Percentiles rank a stretch among this genome's conserved stretches.
These are phyloP conservation scores for Echria macrotheca DNA, from an alignment of 495 filamentous ascomycete genomes.

Conservation along the genomic window DNA sequence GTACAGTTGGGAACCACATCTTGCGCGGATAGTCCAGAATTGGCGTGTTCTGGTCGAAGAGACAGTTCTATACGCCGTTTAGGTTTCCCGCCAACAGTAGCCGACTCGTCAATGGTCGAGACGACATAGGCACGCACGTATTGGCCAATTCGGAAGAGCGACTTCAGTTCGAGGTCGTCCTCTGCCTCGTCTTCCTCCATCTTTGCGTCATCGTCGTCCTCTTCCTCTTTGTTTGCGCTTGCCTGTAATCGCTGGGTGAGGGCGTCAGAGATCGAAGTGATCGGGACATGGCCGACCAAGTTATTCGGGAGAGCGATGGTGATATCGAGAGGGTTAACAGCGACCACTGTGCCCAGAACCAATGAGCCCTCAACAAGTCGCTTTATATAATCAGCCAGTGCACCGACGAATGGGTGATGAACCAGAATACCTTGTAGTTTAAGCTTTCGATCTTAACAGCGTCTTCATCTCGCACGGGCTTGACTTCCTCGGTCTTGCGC, in stretches of 20 bases:
- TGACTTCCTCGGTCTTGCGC: conserved; percentile 51
- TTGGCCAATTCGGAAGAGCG: conserved; percentile 76
- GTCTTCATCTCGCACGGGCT: conserved; percentile 45
- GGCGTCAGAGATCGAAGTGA: conserved; percentile 77
- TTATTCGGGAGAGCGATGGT: conserved; percentile 85
- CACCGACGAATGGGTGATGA: no score
- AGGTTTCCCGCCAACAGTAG: conserved; percentile 46
- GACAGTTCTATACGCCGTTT: conserved; percentile 82
- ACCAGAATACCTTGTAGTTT: conserved; percentile 70
- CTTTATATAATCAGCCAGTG: conserved; percentile 52
- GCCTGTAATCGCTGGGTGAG: conserved; percentile 55
- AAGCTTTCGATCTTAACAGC: conserved; percentile 74
- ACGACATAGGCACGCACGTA: conserved; percentile 82
- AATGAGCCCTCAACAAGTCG: conserved; percentile 76
- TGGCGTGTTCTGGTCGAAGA: conserved; percentile 67
- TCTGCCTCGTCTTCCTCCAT: conserved; percentile 47
- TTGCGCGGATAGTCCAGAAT: conserved; percentile 62
- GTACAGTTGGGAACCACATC: conserved; percentile 67
- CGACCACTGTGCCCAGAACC: conserved; percentile 78
- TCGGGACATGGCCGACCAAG: conserved; percentile 78
- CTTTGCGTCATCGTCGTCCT: conserved; percentile 34
- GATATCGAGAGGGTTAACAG: conserved; percentile 73
- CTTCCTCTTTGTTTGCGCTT: conserved; percentile 38
- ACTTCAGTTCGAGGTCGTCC: conserved; percentile 61
- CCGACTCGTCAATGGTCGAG: conserved; percentile 59